These are phyloP conservation scores for Penicillium canariense DNA, from an alignment of 495 filamentous ascomycete genomes.

Conservation along the genomic window DNA sequence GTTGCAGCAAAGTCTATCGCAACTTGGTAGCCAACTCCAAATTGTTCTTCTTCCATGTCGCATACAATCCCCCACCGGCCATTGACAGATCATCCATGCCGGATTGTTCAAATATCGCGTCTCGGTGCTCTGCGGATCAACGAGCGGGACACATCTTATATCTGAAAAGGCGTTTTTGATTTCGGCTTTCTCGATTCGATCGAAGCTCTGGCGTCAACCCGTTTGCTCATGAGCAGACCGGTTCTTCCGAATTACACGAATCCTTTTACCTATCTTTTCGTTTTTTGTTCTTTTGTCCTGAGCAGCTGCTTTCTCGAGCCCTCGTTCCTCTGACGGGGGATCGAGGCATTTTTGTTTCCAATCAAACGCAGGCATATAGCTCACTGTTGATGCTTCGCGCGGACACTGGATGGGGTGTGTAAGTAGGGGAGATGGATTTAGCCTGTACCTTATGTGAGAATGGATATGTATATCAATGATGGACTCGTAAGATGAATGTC, in stretches of 20 bases:
- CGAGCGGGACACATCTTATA: conserved; percentile 4
- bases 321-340: neutral
- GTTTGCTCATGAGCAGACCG: conserved; percentile 11
- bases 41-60: too few relatives aligned
- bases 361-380: neutral
- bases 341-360: neutral
- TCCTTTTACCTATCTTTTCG: conserved; percentile 9
- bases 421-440: conserved; percentile 20
- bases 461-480: conserved; percentile 16
- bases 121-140: neutral
- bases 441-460: conserved; percentile 38
- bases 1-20: neutral
- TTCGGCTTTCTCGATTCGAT: conserved; percentile 17
- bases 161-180: conserved; percentile 27
- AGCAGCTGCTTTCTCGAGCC: neutral
- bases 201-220: conserved; percentile 5
- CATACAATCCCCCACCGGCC: too few relatives aligned
- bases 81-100: neutral
- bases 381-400: conserved; percentile 2
- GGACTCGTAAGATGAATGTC: too few relatives aligned
- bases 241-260: conserved; percentile 12
- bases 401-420: conserved; percentile 15
- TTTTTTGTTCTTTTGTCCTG: conserved; percentile 2
- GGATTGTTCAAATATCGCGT: neutral
- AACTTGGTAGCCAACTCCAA: neutral